These are phyloP conservation scores for Calonectria pseudoturangicola DNA, from an alignment of 2,329 filamentous ascomycete genomes.

Conservation along the genomic window DNA sequence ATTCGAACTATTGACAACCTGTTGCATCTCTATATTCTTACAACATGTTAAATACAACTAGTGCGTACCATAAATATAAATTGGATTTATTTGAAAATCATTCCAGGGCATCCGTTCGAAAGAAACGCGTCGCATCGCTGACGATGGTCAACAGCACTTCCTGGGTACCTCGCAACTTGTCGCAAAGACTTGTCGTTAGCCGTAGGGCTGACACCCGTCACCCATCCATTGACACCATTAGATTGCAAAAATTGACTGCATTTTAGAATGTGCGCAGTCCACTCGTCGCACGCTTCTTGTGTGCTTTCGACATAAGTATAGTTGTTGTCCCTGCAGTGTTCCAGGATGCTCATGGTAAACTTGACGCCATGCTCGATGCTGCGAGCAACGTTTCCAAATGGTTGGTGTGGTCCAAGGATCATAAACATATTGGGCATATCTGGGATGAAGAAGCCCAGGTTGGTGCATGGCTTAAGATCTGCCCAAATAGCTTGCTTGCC, in stretches of 20 bases:
- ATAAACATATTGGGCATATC: constrained; percentile 53
- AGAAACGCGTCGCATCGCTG: constrained; percentile 38
- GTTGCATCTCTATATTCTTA: too few relatives aligned
- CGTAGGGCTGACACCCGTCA: constrained; percentile 73
- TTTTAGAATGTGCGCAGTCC: constrained; percentile 65
- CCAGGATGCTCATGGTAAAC: constrained; percentile 37
- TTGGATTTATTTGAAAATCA: not conserved
- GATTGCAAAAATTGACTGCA: constrained; percentile 65
- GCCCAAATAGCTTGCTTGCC: constrained; percentile 44
- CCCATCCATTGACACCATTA: constrained; percentile 66
- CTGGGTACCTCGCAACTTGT: constrained; percentile 57
- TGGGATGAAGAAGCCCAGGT: constrained; percentile 38
- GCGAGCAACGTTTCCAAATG: constrained; percentile 45
- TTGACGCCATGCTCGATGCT: constrained; percentile 43
- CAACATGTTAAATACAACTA: too few relatives aligned
- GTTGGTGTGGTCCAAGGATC: constrained; percentile 48
- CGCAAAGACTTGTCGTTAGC: constrained; percentile 67
- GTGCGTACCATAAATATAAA: too few relatives aligned
- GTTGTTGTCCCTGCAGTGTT: constrained; percentile 40
- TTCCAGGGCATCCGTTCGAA: constrained; percentile 1
- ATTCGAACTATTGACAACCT: too few relatives aligned
- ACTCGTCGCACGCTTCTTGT: constrained; percentile 42
- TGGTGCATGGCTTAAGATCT: constrained; percentile 42
- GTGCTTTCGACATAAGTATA: constrained; percentile 42
- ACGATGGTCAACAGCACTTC: constrained; percentile 41